Evolutionary conservation across 2,329 filamentous ascomycete species (phyloP), one percentile per base, ranked within the genome.

Genomic region (Microdochium nivale): DNA sequence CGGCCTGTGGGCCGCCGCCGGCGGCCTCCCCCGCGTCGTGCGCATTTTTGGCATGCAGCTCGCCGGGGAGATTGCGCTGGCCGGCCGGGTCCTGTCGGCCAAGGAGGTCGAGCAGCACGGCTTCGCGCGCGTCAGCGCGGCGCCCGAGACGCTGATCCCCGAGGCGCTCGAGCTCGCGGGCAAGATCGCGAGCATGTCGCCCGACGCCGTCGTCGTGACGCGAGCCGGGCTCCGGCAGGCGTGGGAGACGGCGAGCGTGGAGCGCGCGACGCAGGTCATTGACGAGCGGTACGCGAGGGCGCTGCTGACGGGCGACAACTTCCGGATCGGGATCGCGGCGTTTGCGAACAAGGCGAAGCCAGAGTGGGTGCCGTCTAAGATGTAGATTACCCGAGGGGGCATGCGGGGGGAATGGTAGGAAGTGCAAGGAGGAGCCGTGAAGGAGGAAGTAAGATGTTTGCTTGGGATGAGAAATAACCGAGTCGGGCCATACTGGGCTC

Each of bases 1-100:
- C 19, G 77, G 78, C n/a, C 70, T 81, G 30, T 78, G 72, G 33
- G 75, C 78, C 1, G 75, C 67, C 4, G 77, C 75, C 1, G 77
- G 77, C 4, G 76, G 75, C 10, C 68, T 79, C 8, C 71, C 77
- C 2, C 70, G 77, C 19, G 65, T 79, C 9, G 73, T 78, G 2
- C 71, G 75, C 27, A 75, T 67, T 4, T 63, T 70, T 21, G 72
- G 76, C 32, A 62, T 78, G 50, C 76, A 75, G 19, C 59, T 75
- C 13, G 75, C 75, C 2, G 70, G 68, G 14, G 76, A 79, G 54
- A 70, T 79, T 51, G 75, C 72, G 3, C 61, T 79, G 27, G 75
- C 76, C 0, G 76, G 74, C 4, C 65, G 68, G 7, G 65, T 66
- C 16, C 68, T 77, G 1, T 67, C 67, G 1, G 75, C 76, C 1